Percentiles rank a stretch among this genome's conserved stretches.
Conservation (phyloP, 352 stramenopile species). For the Pythium brachiatum region DNA sequence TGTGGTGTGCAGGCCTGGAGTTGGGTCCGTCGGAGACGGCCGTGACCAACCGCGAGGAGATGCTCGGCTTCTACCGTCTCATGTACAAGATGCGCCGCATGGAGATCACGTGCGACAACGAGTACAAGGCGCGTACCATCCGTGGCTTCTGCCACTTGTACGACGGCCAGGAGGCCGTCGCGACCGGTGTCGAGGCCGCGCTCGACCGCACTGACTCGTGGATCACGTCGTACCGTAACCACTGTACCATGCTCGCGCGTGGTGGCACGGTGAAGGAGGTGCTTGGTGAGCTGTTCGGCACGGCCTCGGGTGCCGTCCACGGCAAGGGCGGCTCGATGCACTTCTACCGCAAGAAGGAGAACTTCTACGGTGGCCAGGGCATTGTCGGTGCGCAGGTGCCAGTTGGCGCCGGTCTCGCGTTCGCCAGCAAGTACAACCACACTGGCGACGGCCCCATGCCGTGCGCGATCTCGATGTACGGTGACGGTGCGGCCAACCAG, state of each 20-base stretch:
- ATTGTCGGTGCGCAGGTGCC: conserved; percentile 99
- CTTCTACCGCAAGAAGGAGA: conserved; percentile 98
- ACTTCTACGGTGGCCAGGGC: conserved; percentile 98
- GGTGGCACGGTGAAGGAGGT: conserved; percentile 93
- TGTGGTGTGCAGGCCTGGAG: conserved; percentile 51
- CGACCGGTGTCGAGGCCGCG: conserved; percentile 95
- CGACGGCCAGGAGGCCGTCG: conserved; percentile 99
- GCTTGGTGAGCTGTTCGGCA: conserved; percentile 97
- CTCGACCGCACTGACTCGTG: conserved; percentile 95
- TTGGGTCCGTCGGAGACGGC: conserved; percentile 54
- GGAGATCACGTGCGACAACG: conserved; percentile 99
- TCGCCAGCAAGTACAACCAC: conserved; percentile 99
- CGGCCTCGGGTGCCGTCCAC: conserved; percentile 81
- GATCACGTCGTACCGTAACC: conserved; percentile 99
- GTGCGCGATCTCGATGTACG: conserved; percentile 97
- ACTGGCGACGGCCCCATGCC: conserved; percentile 87
- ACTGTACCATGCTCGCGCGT: conserved; percentile 96
- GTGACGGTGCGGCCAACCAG: conserved; percentile 99
- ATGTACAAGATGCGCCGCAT: conserved; percentile 99
- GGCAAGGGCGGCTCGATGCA: conserved; percentile 99
- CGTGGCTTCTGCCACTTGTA: conserved; percentile 99
- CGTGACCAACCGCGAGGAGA: conserved; percentile 94
- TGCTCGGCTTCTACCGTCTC: conserved; percentile 95
- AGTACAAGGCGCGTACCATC: conserved; percentile 99
- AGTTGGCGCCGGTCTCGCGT: conserved; percentile 96